Base-by-base conservation (phyloP, 495 filamentous ascomycete species). In the Emericellopsis terricola region DNA sequence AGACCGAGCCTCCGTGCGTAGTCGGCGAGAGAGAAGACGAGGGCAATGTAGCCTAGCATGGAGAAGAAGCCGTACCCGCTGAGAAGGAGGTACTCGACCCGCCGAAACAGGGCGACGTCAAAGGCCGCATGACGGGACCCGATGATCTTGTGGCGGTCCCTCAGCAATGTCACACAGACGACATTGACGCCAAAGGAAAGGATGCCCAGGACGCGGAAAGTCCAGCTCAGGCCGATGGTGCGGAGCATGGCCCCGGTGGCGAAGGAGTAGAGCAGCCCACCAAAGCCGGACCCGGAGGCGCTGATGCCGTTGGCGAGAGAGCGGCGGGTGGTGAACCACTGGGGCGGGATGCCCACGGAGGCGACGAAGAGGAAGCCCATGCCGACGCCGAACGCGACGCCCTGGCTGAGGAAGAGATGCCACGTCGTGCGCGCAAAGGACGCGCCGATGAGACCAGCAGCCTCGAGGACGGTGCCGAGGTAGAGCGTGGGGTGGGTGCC, bases 331-430 rank as follows among this genome's bases (percentile, higher is more conserved):
- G 53, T 56, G 53, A 92, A 89, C 83, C 83, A 89, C 44, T 89
- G 81, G 2, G 80, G 70, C 0, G 78, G 62, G 10, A 86, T 69
- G n/a, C 73, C 70, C 2, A 79, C 72, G 18, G 68, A 76, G 15
- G 71, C 65, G 6, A 76, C 77, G 52, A 83, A 92, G 14, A 74
- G 63, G 37, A 89, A 78, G 2, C 81, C 80, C 54, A 85, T 68
- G 0, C 78, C 82, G 28, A 72, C 48, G 18, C 82, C 81, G 38
- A 89, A 80, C 33, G 74, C 68, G 7, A 86, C 53, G 8, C 81
- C 83, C 48, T 89, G 81, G 35, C 67, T 71, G 2, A 91, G 66
- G 37, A 82, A 72, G 20, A 82, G 64, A 29, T 81, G 77, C 76
- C 76, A 84, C 43, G 76, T 63, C 28, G 68, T 46, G 6, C 56